These are phyloP conservation scores for Skeletonema costatum DNA, from an alignment of 108 stramenopile species.

Conservation along the genomic window DNA sequence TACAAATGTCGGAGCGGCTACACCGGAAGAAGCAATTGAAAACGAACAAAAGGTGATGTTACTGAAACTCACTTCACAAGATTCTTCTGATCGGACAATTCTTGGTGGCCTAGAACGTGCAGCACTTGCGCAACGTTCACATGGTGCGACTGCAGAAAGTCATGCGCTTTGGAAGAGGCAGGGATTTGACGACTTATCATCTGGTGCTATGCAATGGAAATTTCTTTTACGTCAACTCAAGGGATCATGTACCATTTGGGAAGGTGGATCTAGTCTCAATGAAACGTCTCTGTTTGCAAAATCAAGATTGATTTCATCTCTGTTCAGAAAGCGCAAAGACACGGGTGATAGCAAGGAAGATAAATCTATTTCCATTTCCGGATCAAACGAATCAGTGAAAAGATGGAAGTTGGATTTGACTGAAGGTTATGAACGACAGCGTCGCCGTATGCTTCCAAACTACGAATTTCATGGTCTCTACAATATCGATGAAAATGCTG, in stretches of 20 bases:
- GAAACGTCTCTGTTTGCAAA: slow-evolving; percentile 51
- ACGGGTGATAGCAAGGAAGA: slow-evolving; percentile 6
- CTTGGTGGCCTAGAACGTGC: slow-evolving; percentile 76
- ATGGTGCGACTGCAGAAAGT: slow-evolving; percentile 76
- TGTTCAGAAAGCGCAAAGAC: slow-evolving; percentile 12
- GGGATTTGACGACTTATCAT: slow-evolving; percentile 89
- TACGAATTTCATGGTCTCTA: slow-evolving; percentile 92
- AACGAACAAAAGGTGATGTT: slow-evolving; percentile 80
- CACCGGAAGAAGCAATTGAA: slow-evolving; percentile 79
- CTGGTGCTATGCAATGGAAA: slow-evolving; percentile 90
- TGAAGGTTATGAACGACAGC: slow-evolving; percentile 86
- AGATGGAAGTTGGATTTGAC: slow-evolving; percentile 90
- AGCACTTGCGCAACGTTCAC: slow-evolving; percentile 67
- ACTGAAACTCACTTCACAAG: slow-evolving; percentile 62
- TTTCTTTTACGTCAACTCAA: slow-evolving; percentile 79
- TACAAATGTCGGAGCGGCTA: slow-evolving; percentile 47
- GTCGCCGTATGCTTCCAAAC: slow-evolving; percentile 84
- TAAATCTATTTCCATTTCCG: not conserved
- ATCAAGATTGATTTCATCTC: slow-evolving; percentile 25
- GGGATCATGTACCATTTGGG: slow-evolving; percentile 87
- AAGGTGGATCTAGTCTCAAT: slow-evolving; percentile 62
- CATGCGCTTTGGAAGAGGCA: slow-evolving; percentile 88
- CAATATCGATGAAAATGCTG: slow-evolving; percentile 76
- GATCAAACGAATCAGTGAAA: slow-evolving; percentile 29
- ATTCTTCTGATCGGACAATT: slow-evolving; percentile 80